Evolutionary conservation across 208 protist genomes (phyloP), one percentile per base, ranked within the genome.

Genomic region (Crithidia mellificae): DNA sequence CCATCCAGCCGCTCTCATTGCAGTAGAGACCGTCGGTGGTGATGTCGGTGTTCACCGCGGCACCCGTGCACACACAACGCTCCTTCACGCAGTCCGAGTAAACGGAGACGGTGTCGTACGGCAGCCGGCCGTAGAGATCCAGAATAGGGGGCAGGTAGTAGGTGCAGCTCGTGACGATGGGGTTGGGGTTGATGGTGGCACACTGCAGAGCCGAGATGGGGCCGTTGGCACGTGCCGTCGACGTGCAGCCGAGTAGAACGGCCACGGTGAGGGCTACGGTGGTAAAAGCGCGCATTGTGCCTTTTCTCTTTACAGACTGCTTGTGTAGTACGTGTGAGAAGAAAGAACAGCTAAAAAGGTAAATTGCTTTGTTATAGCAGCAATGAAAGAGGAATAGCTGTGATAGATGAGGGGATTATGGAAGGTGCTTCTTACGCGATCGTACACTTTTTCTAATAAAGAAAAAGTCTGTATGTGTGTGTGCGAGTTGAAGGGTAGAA

Each of bases 1-100:
- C 81, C 53, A 52, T 63, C 54, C 52, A 90, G 7, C 39, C 72
- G 19, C n/a, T 55, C 24, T 51, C 55, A 34, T 59, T 74, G 63
- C 84, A 90, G 69, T 72, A 75, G 19, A 83, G 49, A n/a, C 84
- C 75, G 56, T 20, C 41, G 12, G 80, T 73, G 34, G 56, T 68
- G 34, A 79, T 69, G 71, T 58, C 36, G 19, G 41, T 72, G 56
- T 27, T 61, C 2, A 38, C 36, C 4, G 55, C 53, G 1, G 63
- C 72, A 12, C 58, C 63, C 1, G 73, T 77, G 72, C 84, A 90
- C 36, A 73, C 61, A 17, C 84, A 90, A 20, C 84, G 84, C 50
- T 81, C 29, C 44, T 63, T 62, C 25, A 90, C 84, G 58, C 84
- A 90, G 6, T 55, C 6, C 27, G 2, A 4, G 72, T 90, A 90